These are phyloP conservation scores for Chlorella sorokiniana DNA, from an alignment of 139 green algal species.

Conservation along the genomic window DNA sequence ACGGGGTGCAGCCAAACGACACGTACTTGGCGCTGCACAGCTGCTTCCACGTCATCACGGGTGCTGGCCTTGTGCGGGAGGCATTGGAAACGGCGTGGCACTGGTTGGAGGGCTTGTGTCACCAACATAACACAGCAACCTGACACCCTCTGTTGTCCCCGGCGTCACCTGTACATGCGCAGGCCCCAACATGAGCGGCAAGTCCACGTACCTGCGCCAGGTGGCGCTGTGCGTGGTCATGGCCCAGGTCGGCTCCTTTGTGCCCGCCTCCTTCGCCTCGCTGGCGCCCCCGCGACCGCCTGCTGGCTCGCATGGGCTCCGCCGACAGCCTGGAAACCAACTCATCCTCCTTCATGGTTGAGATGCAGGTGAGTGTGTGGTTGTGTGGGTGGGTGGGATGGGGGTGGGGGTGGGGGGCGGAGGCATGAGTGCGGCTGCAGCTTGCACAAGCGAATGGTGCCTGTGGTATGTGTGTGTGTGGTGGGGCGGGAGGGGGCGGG, in stretches of 20 bases:
- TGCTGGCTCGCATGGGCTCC: conserved; percentile 75
- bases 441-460: too few species aligned
- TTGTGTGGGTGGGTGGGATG: background rate
- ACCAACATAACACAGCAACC: background rate
- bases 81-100: background rate
- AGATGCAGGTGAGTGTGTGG: conserved; percentile 61
- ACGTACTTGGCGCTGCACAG: conserved; percentile 61
- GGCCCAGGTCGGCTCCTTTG: conserved; percentile 63
- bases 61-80: background rate
- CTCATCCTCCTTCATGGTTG: conserved; percentile 78
- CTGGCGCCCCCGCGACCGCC: conserved; percentile 57
- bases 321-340: conserved; percentile 81
- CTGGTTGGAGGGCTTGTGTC: background rate
- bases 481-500: too few species aligned
- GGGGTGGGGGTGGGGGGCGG: background rate
- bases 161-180: background rate
- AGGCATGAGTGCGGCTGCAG: background rate
- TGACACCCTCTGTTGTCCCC: background rate
- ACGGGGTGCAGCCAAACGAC: conserved; percentile 65
- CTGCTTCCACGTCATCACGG: conserved; percentile 74
- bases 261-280: conserved; percentile 67
- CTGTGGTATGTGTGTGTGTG: too few species aligned
- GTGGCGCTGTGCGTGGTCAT: conserved; percentile 69
- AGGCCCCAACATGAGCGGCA: conserved; percentile 86
- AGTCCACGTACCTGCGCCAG: conserved; percentile 76